These are phyloP conservation scores for Fusarium sp. DNA, from an alignment of 2,329 filamentous ascomycete genomes.

Conservation along the genomic window DNA sequence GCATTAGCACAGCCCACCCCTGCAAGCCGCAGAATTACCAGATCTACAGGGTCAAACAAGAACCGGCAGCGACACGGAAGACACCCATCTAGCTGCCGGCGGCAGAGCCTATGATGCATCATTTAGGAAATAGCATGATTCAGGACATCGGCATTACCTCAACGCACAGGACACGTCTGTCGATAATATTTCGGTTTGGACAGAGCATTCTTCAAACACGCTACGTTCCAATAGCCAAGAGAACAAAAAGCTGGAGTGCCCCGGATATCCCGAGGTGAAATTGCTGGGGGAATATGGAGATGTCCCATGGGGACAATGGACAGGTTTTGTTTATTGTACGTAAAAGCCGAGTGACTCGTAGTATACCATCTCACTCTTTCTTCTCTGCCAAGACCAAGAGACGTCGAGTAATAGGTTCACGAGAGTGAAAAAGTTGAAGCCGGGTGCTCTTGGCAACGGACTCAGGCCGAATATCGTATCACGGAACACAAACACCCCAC, in stretches of 20 bases:
- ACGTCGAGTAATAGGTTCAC: neutral
- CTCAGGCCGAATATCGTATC: constrained; percentile 10
- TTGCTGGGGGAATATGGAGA: constrained; percentile 24
- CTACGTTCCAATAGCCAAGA: constrained; percentile 5
- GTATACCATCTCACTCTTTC: neutral
- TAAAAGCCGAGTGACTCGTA: constrained; percentile 28
- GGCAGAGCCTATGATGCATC: neutral
- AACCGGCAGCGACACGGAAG: constrained; percentile 9
- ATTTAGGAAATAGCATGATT: neutral
- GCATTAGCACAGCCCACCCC: constrained; percentile 4
- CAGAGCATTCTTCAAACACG: neutral
- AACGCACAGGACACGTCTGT: constrained; percentile 21
- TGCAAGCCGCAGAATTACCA: neutral
- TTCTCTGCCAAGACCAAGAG: neutral
- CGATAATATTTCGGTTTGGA: constrained; percentile 1
- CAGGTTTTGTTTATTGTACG: constrained; percentile 34
- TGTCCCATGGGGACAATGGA: constrained; percentile 37
- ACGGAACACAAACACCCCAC: constrained; percentile 1
- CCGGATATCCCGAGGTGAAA: constrained; percentile 15
- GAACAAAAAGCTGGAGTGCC: constrained; percentile 34
- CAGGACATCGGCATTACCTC: constrained; percentile 17
- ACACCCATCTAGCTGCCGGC: constrained; percentile 3
- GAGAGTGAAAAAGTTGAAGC: neutral
- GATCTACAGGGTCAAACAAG: constrained; percentile 18
- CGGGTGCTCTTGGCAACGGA: constrained; percentile 19